A percentile compares a stretch with the other conserved stretches of the same genome.
phyloP scores from a whole-genome alignment of 352 stramenopile species.

The Phytophthora cactorum region DNA sequence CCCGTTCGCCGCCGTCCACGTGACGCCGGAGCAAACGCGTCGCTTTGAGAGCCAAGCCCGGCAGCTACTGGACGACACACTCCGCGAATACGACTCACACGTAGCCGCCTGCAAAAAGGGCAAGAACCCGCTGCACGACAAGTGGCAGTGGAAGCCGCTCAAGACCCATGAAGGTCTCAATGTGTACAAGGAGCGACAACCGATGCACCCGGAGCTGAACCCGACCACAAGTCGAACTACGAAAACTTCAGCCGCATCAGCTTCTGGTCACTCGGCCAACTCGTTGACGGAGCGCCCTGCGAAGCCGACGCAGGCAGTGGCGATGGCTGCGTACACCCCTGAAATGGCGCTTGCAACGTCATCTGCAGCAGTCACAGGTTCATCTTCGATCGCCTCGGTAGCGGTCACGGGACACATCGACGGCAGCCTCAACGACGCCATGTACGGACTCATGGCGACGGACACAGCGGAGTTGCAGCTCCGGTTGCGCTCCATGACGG shows the following conservation, averaged over 20 bases:
- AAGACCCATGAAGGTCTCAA: slow-evolving; percentile 34
- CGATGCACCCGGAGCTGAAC: slow-evolving; percentile 26
- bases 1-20: slow-evolving; percentile 30
- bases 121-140: slow-evolving; percentile 35
- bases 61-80: slow-evolving; percentile 33
- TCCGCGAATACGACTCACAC: slow-evolving; percentile 28
- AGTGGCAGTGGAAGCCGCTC: slow-evolving; percentile 42
- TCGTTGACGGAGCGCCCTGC: slow-evolving; percentile 3
- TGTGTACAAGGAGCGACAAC: slow-evolving; percentile 43
- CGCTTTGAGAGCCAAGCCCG: slow-evolving; percentile 27
- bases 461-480: slow-evolving; percentile 41
- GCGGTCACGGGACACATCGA: slow-evolving; percentile 36
- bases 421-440: slow-evolving; percentile 40
- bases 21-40: slow-evolving; percentile 22
- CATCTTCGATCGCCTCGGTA: slow-evolving; percentile 22
- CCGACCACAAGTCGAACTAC: not conserved
- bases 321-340: slow-evolving; percentile 39
- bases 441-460: slow-evolving; percentile 42
- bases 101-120: slow-evolving; percentile 11
- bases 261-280: slow-evolving; percentile 5
- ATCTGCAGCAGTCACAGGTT: slow-evolving; percentile 5
- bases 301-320: slow-evolving; percentile 25
- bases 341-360: slow-evolving; percentile 14
- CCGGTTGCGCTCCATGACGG: slow-evolving; percentile 36
- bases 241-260: slow-evolving; percentile 9